phyloP scores from a whole-genome alignment of 345 rosid genomes.

The Cardamine occulta region DNA sequence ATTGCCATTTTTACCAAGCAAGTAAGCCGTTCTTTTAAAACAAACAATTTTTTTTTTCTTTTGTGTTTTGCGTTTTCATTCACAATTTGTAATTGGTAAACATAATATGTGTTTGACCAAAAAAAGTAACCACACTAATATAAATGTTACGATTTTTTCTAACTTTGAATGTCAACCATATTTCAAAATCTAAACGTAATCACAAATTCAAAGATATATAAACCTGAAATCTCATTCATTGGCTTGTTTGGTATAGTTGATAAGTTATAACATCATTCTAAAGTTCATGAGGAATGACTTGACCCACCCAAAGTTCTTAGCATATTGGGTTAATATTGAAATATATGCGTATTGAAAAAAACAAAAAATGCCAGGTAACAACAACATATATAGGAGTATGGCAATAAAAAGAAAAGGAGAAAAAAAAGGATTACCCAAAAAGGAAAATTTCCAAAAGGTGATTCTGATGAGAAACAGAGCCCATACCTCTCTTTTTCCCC shows the following conservation, averaged over 20 bases:
- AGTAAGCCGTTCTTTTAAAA: background rate
- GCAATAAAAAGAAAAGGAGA: conserved; percentile 23
- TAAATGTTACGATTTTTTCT: background rate
- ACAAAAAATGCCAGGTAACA: background rate
- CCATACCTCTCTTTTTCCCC: conserved; percentile 48
- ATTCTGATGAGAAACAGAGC: conserved; percentile 42
- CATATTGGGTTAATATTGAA: background rate
- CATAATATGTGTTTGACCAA: background rate
- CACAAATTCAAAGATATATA: background rate
- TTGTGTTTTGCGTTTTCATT: background rate
- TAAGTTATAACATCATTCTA: conserved; percentile 5
- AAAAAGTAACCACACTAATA: too few species aligned
- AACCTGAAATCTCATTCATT: background rate
- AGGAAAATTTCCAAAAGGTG: conserved; percentile 39
- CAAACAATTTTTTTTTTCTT: background rate
- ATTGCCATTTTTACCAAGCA: background rate
- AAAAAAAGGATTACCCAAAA: conserved; percentile 27
- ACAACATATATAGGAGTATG: conserved; percentile 9
- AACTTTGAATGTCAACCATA: background rate
- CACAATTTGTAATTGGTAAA: background rate
- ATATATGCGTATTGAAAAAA: background rate
- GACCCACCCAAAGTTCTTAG: conserved; percentile 12
- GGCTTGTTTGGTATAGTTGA: conserved; percentile 6
- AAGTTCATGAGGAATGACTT: background rate
- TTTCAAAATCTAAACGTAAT: background rate